phyloP scores from a whole-genome alignment of 208 protist genomes.

The Leishmania amazonensis region DNA sequence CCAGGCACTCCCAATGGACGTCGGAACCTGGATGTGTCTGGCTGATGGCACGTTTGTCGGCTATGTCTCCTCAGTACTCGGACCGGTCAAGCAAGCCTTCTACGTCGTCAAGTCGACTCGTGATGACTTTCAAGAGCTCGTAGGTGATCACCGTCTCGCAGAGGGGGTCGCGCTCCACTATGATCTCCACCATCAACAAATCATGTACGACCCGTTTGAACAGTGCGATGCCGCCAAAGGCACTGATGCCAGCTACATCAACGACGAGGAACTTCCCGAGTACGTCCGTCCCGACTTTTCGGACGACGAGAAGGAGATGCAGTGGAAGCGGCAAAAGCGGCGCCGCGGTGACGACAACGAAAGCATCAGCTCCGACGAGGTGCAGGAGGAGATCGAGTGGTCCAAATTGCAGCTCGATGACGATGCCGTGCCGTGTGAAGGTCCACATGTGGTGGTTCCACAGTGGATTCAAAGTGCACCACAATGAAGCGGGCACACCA shows the following conservation, averaged over 20 bases:
- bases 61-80: slow-evolving; percentile 56
- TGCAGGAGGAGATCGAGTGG: slow-evolving; percentile 44
- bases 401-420: slow-evolving; percentile 36
- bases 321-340: slow-evolving; percentile 79
- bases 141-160: slow-evolving; percentile 2
- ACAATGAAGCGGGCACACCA: neutral
- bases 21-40: slow-evolving; percentile 68
- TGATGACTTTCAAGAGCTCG: slow-evolving; percentile 25
- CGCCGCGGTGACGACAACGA: slow-evolving; percentile 17
- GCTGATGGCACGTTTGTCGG: slow-evolving; percentile 60
- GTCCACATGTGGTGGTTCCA: slow-evolving; percentile 11
- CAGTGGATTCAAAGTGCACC: slow-evolving; percentile 20
- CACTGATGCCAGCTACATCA: slow-evolving; percentile 89
- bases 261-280: slow-evolving; percentile 87
- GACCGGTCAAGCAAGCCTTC: slow-evolving; percentile 56
- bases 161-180: slow-evolving; percentile 51
- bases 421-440: neutral
- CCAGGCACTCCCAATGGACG: slow-evolving; percentile 58
- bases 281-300: slow-evolving; percentile 86
- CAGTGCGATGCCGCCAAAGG: slow-evolving; percentile 67
- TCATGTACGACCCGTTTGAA: slow-evolving; percentile 54
- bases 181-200: slow-evolving; percentile 49
- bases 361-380: slow-evolving; percentile 53
- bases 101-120: slow-evolving; percentile 48
- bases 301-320: slow-evolving; percentile 82